These are phyloP conservation scores for Adansonia grandidieri DNA, from an alignment of 441 rosid genomes.

Conservation along the genomic window DNA sequence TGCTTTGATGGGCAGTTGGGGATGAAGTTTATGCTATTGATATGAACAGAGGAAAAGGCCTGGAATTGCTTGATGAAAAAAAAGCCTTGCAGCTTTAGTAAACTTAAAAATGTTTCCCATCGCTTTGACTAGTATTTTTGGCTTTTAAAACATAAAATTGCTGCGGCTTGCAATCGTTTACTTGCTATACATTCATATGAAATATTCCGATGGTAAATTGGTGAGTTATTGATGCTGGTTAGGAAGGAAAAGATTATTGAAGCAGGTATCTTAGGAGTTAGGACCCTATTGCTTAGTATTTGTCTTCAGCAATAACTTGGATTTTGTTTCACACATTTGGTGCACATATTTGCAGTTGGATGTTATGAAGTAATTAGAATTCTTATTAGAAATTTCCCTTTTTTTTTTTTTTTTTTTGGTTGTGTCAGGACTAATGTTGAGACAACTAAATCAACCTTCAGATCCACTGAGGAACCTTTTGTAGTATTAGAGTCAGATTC, in stretches of 20 bases:
- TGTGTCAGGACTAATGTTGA: slow-evolving; percentile 34
- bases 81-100: not conserved
- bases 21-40: not conserved
- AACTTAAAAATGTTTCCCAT: not conserved
- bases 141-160: not conserved
- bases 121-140: not conserved
- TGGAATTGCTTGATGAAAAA: not conserved
- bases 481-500: slow-evolving; percentile 62
- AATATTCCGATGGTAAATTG: not conserved
- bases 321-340: not conserved
- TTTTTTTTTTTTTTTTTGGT: not conserved
- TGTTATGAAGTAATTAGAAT: slow-evolving; percentile 2
- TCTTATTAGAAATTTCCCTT: slow-evolving; percentile 8
- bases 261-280: slow-evolving; percentile 2
- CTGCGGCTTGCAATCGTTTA: not conserved
- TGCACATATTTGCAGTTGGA: not conserved
- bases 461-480: slow-evolving; percentile 61
- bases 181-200: not conserved
- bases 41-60: not conserved
- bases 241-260: not conserved
- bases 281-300: not conserved
- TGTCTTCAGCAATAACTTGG: slow-evolving; percentile 3
- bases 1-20: not conserved
- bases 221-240: not conserved
- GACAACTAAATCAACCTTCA: slow-evolving; percentile 41